A percentile compares a stretch with the other conserved stretches of the same genome.
Evolutionary conservation across 2,329 filamentous ascomycete species (phyloP).

Genomic region (Pseudocercospora fuligena): DNA sequence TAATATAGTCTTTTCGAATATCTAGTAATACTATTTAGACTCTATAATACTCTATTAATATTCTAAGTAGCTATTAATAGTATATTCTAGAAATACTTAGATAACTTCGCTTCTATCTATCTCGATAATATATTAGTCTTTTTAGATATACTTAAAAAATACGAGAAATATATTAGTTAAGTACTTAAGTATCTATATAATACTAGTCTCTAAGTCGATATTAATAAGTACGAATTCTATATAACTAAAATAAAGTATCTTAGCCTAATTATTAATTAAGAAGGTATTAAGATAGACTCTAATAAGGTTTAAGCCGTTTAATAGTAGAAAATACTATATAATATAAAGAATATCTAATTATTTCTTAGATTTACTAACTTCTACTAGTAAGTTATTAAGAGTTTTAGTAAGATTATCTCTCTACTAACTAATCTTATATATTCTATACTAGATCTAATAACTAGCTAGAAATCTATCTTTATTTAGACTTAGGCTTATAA

Average conservation of each 20-base stretch:
- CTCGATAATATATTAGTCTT: conserved; percentile 14
- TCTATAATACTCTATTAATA: conserved; percentile 7
- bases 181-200: conserved; percentile 24
- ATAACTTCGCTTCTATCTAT: conserved; percentile 16
- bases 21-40: conserved; percentile 18
- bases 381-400: too few relatives aligned
- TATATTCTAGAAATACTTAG: conserved; percentile 7
- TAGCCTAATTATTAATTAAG: conserved; percentile 25
- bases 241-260: conserved; percentile 26
- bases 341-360: conserved; percentile 24
- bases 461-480: not conserved
- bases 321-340: conserved; percentile 19
- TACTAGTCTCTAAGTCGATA: conserved; percentile 21
- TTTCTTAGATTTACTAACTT: not conserved
- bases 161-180: conserved; percentile 27
- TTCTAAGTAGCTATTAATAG: conserved; percentile 18
- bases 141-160: conserved; percentile 5
- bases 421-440: not conserved
- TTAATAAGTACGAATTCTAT: conserved; percentile 32
- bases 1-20: conserved; percentile 20
- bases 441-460: not conserved
- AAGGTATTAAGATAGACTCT: conserved; percentile 23
- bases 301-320: conserved; percentile 21
- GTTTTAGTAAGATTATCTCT: not conserved
- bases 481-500: not conserved